Evolutionary conservation across 2,329 filamentous ascomycete species (phyloP), one percentile per base, ranked within the genome.

Genomic region (Microthyrium microscopicum): DNA sequence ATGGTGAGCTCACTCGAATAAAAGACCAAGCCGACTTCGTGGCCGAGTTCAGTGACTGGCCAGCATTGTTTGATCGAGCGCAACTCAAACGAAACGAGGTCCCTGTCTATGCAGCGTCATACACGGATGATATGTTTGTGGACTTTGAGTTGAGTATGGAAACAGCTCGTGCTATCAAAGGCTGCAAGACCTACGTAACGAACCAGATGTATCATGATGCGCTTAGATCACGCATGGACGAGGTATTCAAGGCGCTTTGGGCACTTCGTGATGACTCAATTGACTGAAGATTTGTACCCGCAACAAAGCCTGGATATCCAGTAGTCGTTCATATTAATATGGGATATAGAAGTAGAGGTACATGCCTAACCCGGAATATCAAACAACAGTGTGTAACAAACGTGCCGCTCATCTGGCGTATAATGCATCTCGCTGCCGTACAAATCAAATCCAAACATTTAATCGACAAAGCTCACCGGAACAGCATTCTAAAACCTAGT

Each of bases 121-220:
- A 79, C 44, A 53, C 82, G 4, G 77, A 93, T 41, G 84, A 93
- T 50, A 89, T 94, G 80, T 94, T 91, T 47, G 85, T 95, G 20
- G 79, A 91, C 47, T 79, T 70, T 43, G 70, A 71, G 5, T 58
- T 84, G 35, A 77, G 80, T 6, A 66, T 70, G 44, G 71, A 78
- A 44, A 91, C 83, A 12, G 82, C 81, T 7, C 59, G 58, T 26
- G 68, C 74, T 47, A 79, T 94, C 50, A 77, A 70, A 50, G 75
- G 73, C 1, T 77, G 72, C 49, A 84, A 82, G 58, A 73, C 81
- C 26, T 89, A 77, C 45, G 71, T 89, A 48, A 93, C 83, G 25
- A 94, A 93, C 51, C 64, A 67, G 17, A 70, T 92, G 65, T 89
- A 89, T 48, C 87, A 95, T 54, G 77, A 89, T 48, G 87, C 79